These are phyloP conservation scores for Musa itinerans DNA, from an alignment of 176 grass and related monocot genomes.

Conservation along the genomic window DNA sequence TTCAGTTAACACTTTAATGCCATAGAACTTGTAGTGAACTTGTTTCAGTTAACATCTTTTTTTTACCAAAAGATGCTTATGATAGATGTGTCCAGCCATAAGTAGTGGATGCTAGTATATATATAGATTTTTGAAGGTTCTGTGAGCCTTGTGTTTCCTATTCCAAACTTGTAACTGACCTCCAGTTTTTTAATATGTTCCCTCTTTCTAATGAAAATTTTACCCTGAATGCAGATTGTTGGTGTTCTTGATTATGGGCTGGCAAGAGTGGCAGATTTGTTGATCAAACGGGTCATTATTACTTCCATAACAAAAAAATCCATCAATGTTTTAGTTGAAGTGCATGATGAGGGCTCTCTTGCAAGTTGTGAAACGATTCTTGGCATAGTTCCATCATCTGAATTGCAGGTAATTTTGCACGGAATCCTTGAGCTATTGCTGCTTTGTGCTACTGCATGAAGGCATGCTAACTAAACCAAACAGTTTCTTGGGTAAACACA, in stretches of 20 bases:
- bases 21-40: no score
- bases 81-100: not conserved
- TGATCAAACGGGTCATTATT: constrained; percentile 64
- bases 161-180: not conserved
- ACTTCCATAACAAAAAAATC: constrained; percentile 50
- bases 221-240: constrained; percentile 43
- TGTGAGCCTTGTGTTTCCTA: not conserved
- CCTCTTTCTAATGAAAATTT: constrained; percentile 19
- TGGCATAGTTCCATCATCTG: constrained; percentile 34
- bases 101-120: not conserved
- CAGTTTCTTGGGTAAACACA: no score
- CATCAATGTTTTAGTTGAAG: constrained; percentile 40
- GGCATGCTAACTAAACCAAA: not conserved
- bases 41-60: no score
- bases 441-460: not conserved
- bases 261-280: constrained; percentile 61
- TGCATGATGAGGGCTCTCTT: constrained; percentile 29
- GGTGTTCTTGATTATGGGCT: constrained; percentile 78
- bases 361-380: constrained; percentile 32
- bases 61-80: no score
- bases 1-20: not conserved
- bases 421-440: not conserved
- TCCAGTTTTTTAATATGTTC: not conserved
- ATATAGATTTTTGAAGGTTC: not conserved
- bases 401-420: constrained; percentile 36